Conservation (phyloP, 345 rosid genomes). For the Microcos paniculata region DNA sequence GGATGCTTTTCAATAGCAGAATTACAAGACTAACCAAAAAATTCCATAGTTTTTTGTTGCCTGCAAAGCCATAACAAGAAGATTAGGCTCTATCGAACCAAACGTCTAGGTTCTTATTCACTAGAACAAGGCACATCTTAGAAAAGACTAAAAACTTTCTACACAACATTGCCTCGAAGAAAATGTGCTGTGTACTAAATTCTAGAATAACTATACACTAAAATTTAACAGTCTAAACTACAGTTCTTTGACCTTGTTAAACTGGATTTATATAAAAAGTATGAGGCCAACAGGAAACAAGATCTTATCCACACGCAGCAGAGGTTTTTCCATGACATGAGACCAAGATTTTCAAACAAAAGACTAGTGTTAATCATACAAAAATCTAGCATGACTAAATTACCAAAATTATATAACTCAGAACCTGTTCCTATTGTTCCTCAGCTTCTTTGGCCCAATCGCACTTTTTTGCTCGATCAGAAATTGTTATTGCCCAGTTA, state of each 20-base stretch:
- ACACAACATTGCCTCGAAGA: neutral
- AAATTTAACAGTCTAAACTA: conserved; percentile 40
- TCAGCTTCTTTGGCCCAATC: conserved; percentile 99
- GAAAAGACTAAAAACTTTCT: neutral
- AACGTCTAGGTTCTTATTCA: neutral
- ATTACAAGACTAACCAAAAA: conserved; percentile 10
- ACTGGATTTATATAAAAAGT: neutral
- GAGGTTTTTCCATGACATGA: neutral
- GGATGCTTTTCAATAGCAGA: conserved; percentile 18
- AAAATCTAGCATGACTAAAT: neutral
- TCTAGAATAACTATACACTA: neutral
- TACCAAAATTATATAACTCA: conserved; percentile 10
- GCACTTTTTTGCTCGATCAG: conserved; percentile 99
- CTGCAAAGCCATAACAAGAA: conserved; percentile 43
- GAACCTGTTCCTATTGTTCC: conserved; percentile 94
- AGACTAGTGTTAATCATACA: neutral
- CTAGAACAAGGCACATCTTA: neutral
- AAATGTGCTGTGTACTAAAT: neutral
- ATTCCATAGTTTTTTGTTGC: conserved; percentile 81
- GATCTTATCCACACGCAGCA: neutral
- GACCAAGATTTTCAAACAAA: neutral
- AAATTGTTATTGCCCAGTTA: conserved; percentile 99
- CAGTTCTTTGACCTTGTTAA: conserved; percentile 68
- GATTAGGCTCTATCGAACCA: neutral
- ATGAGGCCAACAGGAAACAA: neutral